Base-by-base conservation (phyloP, 495 filamentous ascomycete genomes). In the Neurospora discreta region DNA sequence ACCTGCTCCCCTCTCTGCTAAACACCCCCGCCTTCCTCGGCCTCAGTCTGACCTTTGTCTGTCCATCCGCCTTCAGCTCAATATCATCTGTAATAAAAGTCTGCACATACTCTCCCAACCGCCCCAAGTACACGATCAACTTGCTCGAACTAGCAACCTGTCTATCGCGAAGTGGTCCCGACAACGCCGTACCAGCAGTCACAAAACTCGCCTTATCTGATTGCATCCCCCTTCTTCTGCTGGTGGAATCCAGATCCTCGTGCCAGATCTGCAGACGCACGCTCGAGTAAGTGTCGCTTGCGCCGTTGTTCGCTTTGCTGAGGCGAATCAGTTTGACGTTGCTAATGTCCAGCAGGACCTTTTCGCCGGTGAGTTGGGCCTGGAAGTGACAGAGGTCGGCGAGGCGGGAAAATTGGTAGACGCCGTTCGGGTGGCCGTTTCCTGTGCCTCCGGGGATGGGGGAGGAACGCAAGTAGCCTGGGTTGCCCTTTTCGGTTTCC, bases 251-350 rank as follows among this genome's bases (percentile, higher is more conserved):
- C 9, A 0, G 26, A 33, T 65, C 70, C 42, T 81, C 79, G 67
- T 81, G 78, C 79, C 79, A 81, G 3, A 81, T 78, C 70, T 81
- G 79, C 38, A 81, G 71, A 4, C 79, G 72, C 1, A 77, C 76
- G 41, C 77, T 76, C 44, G 77, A 78, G 46, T 75, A 79, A 23
- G 77, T 77, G 2, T 77, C 77, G 60, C 60, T 75, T n/a, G 74
- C 71, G 13, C 75, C 70, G 38, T 58, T 74, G 71, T 70, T 73
- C 1, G 74, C 75, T 39, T 68, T 73, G 71, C 44, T 68, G 1
- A 81, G 67, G 11, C 69, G 74, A 20, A 81, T 73, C 8, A 79
- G 71, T 46, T 77, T 79, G 26, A 79, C 78, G 69, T 72, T 76
- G 30, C 74, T 70, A 23, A 81, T 80, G 52, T 81, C 79, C 1